phyloP scores from a whole-genome alignment of 495 filamentous ascomycete species.

The Friedmanniomyces endolithicus region DNA sequence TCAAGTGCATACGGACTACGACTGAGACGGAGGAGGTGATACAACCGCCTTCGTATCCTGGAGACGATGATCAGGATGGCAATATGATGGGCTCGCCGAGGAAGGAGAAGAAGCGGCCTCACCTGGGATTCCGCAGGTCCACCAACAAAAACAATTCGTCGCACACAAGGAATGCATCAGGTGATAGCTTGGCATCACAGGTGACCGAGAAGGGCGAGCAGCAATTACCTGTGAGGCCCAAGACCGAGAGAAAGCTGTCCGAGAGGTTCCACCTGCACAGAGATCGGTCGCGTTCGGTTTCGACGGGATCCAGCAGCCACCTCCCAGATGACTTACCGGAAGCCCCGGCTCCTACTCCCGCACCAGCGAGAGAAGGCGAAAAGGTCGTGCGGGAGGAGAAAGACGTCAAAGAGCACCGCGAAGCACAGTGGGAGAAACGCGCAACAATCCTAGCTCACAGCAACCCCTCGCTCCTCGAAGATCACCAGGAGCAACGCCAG shows the following conservation, averaged over 20 bases:
- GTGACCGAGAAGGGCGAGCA: conserved; percentile 14
- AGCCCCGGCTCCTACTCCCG: conserved; percentile 23
- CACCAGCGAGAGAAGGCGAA: background rate
- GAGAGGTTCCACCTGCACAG: conserved; percentile 56
- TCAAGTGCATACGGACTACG: conserved; percentile 76
- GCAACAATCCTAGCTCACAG: conserved; percentile 70
- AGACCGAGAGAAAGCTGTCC: conserved; percentile 39
- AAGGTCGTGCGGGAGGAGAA: conserved; percentile 36
- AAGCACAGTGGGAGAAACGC: conserved; percentile 69
- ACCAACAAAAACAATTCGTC: conserved; percentile 33
- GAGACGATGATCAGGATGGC: conserved; percentile 23
- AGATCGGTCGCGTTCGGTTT: conserved; percentile 40
- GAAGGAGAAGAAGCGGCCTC: conserved; percentile 33
- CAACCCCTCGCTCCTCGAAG: conserved; percentile 32
- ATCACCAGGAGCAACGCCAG: too few relatives aligned
- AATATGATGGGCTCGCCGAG: conserved; percentile 10
- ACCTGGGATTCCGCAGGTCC: conserved; percentile 27
- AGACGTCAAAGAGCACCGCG: conserved; percentile 38
- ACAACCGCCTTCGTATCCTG: conserved; percentile 45
- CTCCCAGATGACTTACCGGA: conserved; percentile 70
- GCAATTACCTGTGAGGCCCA: conserved; percentile 29
- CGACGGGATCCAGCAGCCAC: conserved; percentile 49
- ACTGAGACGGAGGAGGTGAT: conserved; percentile 70
- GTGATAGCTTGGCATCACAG: conserved; percentile 10
- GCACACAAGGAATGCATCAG: conserved; percentile 15